Percentiles rank a stretch among this genome's conserved stretches.
These are phyloP conservation scores for Lasiosphaeria miniovina DNA, from an alignment of 495 filamentous ascomycete genomes.

Conservation along the genomic window DNA sequence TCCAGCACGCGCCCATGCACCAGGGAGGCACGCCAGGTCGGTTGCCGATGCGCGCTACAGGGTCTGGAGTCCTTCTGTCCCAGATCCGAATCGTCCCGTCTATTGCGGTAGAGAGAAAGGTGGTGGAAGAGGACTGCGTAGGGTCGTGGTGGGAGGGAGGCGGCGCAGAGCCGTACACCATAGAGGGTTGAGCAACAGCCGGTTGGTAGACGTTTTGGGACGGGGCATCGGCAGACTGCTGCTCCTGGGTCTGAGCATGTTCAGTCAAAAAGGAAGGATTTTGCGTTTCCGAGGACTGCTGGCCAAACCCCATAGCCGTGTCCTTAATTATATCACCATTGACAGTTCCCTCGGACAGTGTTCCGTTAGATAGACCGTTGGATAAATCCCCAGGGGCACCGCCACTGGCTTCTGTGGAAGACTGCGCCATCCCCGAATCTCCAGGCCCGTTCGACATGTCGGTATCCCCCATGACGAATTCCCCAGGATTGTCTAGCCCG, in stretches of 20 bases:
- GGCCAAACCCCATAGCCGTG: slow-evolving; percentile 23
- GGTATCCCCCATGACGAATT: slow-evolving; percentile 37
- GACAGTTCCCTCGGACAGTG: slow-evolving; percentile 18
- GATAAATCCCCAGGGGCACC: neutral
- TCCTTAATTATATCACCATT: slow-evolving; percentile 29
- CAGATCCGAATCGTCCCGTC: slow-evolving; percentile 88
- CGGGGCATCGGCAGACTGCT: slow-evolving; percentile 10
- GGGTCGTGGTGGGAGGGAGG: slow-evolving; percentile 33
- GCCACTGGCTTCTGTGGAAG: neutral
- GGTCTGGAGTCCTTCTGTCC: slow-evolving; percentile 76
- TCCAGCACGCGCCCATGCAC: slow-evolving; percentile 99
- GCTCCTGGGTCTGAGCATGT: slow-evolving; percentile 2
- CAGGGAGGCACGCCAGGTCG: slow-evolving; percentile 77
- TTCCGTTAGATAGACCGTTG: slow-evolving; percentile 10
- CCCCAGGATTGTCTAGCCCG: slow-evolving; percentile 48
- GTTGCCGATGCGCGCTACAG: slow-evolving; percentile 74
- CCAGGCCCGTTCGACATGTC: slow-evolving; percentile 11
- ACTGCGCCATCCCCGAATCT: neutral
- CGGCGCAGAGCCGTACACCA: slow-evolving; percentile 27
- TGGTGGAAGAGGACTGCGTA: slow-evolving; percentile 57
- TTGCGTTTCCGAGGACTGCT: slow-evolving; percentile 13
- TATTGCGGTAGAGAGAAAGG: slow-evolving; percentile 82
- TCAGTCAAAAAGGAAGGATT: slow-evolving; percentile 16
- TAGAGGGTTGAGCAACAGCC: slow-evolving; percentile 28
- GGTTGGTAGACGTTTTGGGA: slow-evolving; percentile 19